phyloP scores from a whole-genome alignment of 345 rosid species.

The Theobroma cacao region DNA sequence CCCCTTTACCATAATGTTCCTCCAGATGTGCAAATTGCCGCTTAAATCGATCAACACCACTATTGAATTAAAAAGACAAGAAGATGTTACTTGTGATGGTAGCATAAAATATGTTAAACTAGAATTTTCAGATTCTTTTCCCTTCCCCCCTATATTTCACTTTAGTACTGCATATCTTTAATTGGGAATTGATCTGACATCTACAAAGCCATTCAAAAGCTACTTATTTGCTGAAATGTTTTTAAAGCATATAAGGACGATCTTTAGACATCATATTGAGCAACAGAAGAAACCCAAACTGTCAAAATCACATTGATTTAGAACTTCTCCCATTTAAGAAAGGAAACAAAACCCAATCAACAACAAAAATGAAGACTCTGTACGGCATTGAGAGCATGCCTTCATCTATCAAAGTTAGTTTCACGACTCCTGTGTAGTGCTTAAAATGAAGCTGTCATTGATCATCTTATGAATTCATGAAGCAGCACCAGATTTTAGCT shows the following conservation, averaged over 20 bases:
- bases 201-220: neutral
- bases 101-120: neutral
- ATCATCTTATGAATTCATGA: neutral
- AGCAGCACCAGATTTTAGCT: neutral
- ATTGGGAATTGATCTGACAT: neutral
- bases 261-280: neutral
- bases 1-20: conserved; percentile 83
- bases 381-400: neutral
- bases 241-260: neutral
- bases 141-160: neutral
- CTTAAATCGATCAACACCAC: conserved; percentile 99
- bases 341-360: neutral
- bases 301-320: neutral
- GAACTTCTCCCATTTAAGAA: neutral
- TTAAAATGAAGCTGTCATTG: neutral
- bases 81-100: neutral
- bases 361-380: neutral
- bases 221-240: neutral
- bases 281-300: neutral
- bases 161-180: neutral
- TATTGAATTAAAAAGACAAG: conserved; percentile 24
- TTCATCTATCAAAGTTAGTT: neutral
- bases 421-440: neutral
- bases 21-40: conserved; percentile 98
- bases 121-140: neutral